Conservation (phyloP, 2,329 filamentous ascomycete species). For the Bisporella sp. region DNA sequence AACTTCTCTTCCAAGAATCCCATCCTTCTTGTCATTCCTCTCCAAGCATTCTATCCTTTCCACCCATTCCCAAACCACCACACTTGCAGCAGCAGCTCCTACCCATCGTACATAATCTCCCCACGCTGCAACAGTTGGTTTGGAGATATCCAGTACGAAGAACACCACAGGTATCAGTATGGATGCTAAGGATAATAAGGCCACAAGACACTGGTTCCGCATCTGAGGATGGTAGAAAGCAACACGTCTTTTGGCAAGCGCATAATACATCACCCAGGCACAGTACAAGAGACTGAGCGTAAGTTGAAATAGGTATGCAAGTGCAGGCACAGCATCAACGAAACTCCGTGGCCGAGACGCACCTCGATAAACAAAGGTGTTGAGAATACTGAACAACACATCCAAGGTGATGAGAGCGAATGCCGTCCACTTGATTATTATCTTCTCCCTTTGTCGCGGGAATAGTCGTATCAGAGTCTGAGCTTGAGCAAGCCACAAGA, state of each 20-base stretch:
- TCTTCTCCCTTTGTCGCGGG: conserved; percentile 91
- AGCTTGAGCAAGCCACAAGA: conserved; percentile 94
- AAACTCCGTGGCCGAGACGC: conserved; percentile 65
- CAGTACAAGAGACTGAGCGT: conserved; percentile 65
- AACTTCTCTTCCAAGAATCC: conserved; percentile 59
- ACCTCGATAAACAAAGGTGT: conserved; percentile 67
- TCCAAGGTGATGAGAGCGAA: conserved; percentile 90
- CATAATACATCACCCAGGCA: conserved; percentile 69
- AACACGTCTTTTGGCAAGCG: conserved; percentile 61
- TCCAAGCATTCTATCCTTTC: conserved; percentile 61
- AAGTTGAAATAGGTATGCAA: conserved; percentile 66
- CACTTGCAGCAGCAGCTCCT: conserved; percentile 65
- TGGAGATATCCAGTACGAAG: conserved; percentile 66
- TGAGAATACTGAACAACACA: conserved; percentile 82
- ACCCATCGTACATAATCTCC: conserved; percentile 74
- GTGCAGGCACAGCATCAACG: conserved; percentile 78
- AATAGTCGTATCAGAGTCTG: conserved; percentile 95
- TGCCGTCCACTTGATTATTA: conserved; percentile 98
- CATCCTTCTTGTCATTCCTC: conserved; percentile 30
- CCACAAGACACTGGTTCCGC: conserved; percentile 63
- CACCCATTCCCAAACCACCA: conserved; percentile 79
- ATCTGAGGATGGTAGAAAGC: conserved; percentile 68
- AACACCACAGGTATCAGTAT: conserved; percentile 68
- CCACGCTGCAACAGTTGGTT: conserved; percentile 64
- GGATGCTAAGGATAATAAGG: conserved; percentile 55